Conservation (phyloP, 2,329 filamentous ascomycete species). For the Xylariaceae sp. region DNA sequence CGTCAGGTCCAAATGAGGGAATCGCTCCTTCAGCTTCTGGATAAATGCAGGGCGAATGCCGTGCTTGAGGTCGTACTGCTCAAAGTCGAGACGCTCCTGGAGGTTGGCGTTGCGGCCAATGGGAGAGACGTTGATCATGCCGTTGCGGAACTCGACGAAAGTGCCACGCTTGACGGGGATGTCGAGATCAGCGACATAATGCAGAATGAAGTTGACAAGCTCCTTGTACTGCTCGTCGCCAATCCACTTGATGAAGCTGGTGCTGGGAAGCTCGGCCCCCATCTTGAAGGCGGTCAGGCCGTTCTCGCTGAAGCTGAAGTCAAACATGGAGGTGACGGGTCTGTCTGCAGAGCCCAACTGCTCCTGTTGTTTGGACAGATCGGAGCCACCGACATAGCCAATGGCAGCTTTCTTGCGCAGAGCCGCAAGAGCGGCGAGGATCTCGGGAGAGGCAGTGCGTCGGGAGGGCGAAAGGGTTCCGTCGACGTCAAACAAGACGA, state of each 20-base stretch:
- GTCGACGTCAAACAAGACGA: slow-evolving; percentile 95
- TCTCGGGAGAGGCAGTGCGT: slow-evolving; percentile 71
- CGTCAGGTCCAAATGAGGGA: slow-evolving; percentile 81
- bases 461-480: slow-evolving; percentile 84
- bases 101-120: slow-evolving; percentile 82
- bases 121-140: slow-evolving; percentile 85
- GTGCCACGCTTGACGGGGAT: slow-evolving; percentile 81
- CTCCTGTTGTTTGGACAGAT: slow-evolving; percentile 93
- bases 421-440: slow-evolving; percentile 73
- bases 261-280: slow-evolving; percentile 70
- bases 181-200: slow-evolving; percentile 81
- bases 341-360: slow-evolving; percentile 71
- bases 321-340: slow-evolving; percentile 82
- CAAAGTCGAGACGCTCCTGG: slow-evolving; percentile 77
- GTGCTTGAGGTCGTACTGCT: slow-evolving; percentile 75
- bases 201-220: slow-evolving; percentile 72
- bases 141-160: slow-evolving; percentile 85
- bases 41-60: slow-evolving; percentile 77
- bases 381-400: slow-evolving; percentile 88
- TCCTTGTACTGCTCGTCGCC: slow-evolving; percentile 81
- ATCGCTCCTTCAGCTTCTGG: slow-evolving; percentile 71
- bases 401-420: slow-evolving; percentile 87
- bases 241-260: slow-evolving; percentile 88
- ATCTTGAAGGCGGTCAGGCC: slow-evolving; percentile 87
- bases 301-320: slow-evolving; percentile 98